Evolutionary conservation across 148 eudicot genomes (phyloP).

Genomic region (Agrostemma githago): DNA sequence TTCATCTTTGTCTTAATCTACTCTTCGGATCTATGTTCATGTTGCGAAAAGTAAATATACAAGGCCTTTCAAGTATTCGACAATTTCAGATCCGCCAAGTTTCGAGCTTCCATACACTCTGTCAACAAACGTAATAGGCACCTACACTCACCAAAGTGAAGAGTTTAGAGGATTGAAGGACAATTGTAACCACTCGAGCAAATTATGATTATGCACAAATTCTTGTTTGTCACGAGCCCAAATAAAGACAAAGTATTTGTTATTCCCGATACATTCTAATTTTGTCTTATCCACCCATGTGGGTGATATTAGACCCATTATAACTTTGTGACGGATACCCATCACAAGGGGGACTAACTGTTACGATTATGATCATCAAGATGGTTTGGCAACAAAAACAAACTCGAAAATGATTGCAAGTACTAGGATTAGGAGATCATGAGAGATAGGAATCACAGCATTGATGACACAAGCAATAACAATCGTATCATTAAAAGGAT

Average conservation of each 20-base stretch:
- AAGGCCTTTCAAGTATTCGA: slow-evolving; percentile 81
- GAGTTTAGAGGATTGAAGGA: background rate
- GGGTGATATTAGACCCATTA: too few relatives aligned
- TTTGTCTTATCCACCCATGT: too few relatives aligned
- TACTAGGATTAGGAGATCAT: background rate
- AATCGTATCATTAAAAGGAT: background rate
- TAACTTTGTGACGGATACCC: too few relatives aligned
- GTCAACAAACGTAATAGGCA: slow-evolving; percentile 92
- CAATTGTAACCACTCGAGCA: background rate
- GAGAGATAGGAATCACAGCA: background rate
- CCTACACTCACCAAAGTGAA: slow-evolving; percentile 35
- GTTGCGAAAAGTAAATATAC: slow-evolving; percentile 77
- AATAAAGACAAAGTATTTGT: too few relatives aligned
- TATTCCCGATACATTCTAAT: too few relatives aligned
- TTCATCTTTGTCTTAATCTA: background rate
- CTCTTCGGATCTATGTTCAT: slow-evolving; percentile 21
- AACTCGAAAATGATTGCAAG: background rate
- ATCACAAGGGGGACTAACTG: too few relatives aligned
- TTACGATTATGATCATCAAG: background rate
- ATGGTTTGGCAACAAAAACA: background rate
- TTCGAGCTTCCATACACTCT: slow-evolving; percentile 95
- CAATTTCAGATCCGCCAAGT: slow-evolving; percentile 92
- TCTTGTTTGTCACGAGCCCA: too few relatives aligned
- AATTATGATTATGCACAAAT: too few relatives aligned
- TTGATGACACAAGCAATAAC: background rate